Percentiles rank a stretch among this genome's conserved stretches.
These are phyloP conservation scores for Xerocomus potaroensis DNA, from an alignment of 768 basidiomycete species.

Conservation along the genomic window DNA sequence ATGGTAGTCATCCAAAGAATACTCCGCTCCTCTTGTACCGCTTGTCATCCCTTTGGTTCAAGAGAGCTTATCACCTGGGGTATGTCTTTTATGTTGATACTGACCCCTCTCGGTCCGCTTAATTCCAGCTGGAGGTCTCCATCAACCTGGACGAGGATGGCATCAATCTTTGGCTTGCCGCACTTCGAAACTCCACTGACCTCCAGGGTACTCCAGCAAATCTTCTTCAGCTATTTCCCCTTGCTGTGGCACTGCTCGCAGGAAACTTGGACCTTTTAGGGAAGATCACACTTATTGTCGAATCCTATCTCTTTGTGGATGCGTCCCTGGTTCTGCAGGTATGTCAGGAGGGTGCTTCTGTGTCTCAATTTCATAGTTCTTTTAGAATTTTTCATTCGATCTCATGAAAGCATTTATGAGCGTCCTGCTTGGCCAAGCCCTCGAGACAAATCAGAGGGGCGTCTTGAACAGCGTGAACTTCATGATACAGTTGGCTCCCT, in stretches of 20 bases:
- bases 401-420: constrained; percentile 53
- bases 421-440: constrained; percentile 48
- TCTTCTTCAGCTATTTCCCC: constrained; percentile 63
- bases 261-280: constrained; percentile 74
- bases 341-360: constrained; percentile 10
- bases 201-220: constrained; percentile 47
- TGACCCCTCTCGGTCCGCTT: neutral
- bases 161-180: constrained; percentile 66
- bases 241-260: constrained; percentile 54
- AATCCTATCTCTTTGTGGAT: constrained; percentile 79
- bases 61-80: constrained; percentile 58
- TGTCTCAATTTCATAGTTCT: constrained; percentile 1
- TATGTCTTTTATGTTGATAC: constrained; percentile 31
- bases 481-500: constrained; percentile 59
- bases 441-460: constrained; percentile 54
- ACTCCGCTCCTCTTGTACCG: constrained; percentile 49
- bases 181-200: constrained; percentile 59
- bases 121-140: constrained; percentile 43
- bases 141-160: constrained; percentile 76
- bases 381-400: constrained; percentile 50
- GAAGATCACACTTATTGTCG: constrained; percentile 59
- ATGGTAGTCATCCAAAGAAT: constrained; percentile 58
- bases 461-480: constrained; percentile 57
- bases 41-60: constrained; percentile 63
- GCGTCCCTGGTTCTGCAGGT: constrained; percentile 61